Base-by-base conservation (phyloP, 495 filamentous ascomycete species). In the Podospora fimiseda region DNA sequence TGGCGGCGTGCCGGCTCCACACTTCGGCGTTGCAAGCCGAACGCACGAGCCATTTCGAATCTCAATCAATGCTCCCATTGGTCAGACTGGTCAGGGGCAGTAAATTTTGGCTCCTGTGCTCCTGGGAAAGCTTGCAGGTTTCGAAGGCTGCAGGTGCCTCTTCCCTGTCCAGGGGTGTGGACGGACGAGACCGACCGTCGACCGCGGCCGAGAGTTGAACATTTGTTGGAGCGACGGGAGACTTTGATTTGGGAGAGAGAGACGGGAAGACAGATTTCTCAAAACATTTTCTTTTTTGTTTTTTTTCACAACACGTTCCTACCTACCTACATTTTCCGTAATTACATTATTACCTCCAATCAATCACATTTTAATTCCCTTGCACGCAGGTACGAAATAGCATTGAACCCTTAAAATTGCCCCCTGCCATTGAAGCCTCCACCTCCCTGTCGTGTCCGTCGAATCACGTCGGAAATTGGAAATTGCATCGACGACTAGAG, bases 61-160 rank as follows among this genome's bases (percentile, higher is more conserved):
- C 18, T 13, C 38, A 11, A 11, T n/a, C 3, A 21, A 13, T 3
- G 2, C 13, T 9, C 0, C 45, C 37, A 61, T 61, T 61, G 59
- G 59, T 24, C 13, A 6, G 1, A 2, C 16, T 22, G 18, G 20
- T 57, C 60, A 62, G 60, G 60, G 60, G 60, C 56, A 44, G 48
- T 50, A 33, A 47, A 61, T 55, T 51, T 39, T 40, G 43, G 19
- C 19, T 15, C 15, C 20, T 24, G 48, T 6, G 48, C 41, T 40
- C 43, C 23, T 20, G 14, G 33, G 23, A 27, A 48, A 48, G 37
- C 38, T 47, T 24, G 52, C 47, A 54, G 50, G 39, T 48, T 56
- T 53, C 39, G 45, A 51, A 54, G 37, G 18, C 56, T 60, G 58
- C 45, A 53, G 40, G 50, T 22, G 38, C 21, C 40, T 27, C 30